Base-by-base conservation (phyloP, 331 rosid genomes). In the Erythrophleum ivorense region DNA sequence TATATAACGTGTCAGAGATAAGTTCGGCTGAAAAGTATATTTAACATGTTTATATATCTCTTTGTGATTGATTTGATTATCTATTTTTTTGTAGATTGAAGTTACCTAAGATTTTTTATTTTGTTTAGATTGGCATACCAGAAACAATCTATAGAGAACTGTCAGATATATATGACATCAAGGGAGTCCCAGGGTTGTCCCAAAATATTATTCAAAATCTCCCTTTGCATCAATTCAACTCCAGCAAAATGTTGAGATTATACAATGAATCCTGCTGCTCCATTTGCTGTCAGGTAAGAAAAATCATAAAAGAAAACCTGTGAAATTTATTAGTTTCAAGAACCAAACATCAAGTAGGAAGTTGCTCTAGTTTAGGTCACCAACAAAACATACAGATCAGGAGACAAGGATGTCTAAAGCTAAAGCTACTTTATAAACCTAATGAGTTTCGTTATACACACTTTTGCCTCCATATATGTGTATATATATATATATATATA, bases 201-300 rank as follows among this genome's bases (percentile, higher is more conserved):
- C 77, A 81, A 6, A 81, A 34, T 41, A 19, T 45, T 3, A 81
- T 87, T 75, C 58, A 63, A 33, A 75, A 76, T 45, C 84, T 87
- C 45, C 82, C 82, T n/a, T 71, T 57, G 74, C 75, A 81, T 54
- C 73, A 72, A 40, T 87, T 81, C 75, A 64, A 65, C 66, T 64
- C 86, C 54, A 41, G 16, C n/a, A 63, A 63, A 45, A 84, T 81
- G 69, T 54, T 48, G 21, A 74, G 71, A 55, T 21, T 33, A 2
- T 64, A 48, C 80, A 78, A 49, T 21, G 73, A 70, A 1, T 78
- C 87, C 3, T 71, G 84, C 71, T 87, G 90, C 84, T 75, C 90
- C 58, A 75, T 87, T 75, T 87, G 90, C 80, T 84, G 78, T 14
- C 90, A 84, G 88, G 90, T 84, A 36, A 86, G 82, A 58, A 46